Conservation (phyloP, 2,329 filamentous ascomycete genomes). For the Alternaria metachromatica region DNA sequence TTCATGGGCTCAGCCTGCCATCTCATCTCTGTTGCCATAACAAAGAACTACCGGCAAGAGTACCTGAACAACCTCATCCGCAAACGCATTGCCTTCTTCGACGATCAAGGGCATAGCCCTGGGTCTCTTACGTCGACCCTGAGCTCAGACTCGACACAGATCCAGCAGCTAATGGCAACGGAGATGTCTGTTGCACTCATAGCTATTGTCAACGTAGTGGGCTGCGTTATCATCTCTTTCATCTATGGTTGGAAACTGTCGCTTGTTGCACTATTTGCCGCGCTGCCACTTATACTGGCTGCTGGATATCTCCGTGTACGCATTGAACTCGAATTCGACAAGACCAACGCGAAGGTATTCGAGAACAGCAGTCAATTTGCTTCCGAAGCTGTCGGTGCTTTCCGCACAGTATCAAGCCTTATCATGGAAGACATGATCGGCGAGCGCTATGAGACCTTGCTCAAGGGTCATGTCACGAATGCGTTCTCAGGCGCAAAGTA, state of each 20-base stretch:
- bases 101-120: slow-evolving; percentile 65
- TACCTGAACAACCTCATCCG: slow-evolving; percentile 67
- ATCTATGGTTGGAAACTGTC: slow-evolving; percentile 79
- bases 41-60: slow-evolving; percentile 62
- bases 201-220: slow-evolving; percentile 69
- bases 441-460: slow-evolving; percentile 65
- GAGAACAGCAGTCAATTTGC: slow-evolving; percentile 76
- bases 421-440: slow-evolving; percentile 73
- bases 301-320: slow-evolving; percentile 60
- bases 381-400: slow-evolving; percentile 75
- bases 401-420: slow-evolving; percentile 73
- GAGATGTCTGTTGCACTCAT: slow-evolving; percentile 68
- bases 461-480: slow-evolving; percentile 63
- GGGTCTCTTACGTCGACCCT: slow-evolving; percentile 66
- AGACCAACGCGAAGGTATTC: slow-evolving; percentile 72
- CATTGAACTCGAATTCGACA: slow-evolving; percentile 71
- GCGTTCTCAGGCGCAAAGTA: slow-evolving; percentile 69
- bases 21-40: slow-evolving; percentile 51
- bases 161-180: slow-evolving; percentile 68
- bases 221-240: slow-evolving; percentile 71
- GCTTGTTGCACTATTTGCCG: slow-evolving; percentile 69
- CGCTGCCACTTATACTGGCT: slow-evolving; percentile 58
- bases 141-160: slow-evolving; percentile 63
- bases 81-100: slow-evolving; percentile 67
- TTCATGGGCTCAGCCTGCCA: slow-evolving; percentile 49